Evolutionary conservation across 2,329 filamentous ascomycete genomes (phyloP).

Genomic region (Hypoxylon sp.): DNA sequence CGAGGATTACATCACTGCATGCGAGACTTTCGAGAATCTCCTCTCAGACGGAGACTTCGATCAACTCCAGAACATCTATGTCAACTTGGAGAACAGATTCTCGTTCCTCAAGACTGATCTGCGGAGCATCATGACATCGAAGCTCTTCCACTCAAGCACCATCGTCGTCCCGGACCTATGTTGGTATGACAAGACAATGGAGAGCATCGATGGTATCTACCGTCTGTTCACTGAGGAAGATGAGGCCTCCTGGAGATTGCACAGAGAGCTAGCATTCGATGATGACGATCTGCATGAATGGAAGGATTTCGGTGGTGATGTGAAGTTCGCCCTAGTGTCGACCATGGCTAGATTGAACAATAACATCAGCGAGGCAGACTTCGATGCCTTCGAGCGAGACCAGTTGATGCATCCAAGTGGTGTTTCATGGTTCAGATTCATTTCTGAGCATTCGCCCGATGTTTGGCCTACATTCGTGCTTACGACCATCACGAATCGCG

Average conservation of each 20-base stretch:
- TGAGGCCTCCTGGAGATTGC: not conserved
- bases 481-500: not conserved
- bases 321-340: slow-evolving; percentile 13
- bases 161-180: slow-evolving; percentile 17
- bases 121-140: not conserved
- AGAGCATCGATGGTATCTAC: not conserved
- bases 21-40: slow-evolving; percentile 19
- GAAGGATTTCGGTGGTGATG: slow-evolving; percentile 7
- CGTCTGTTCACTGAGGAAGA: not conserved
- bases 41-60: not conserved
- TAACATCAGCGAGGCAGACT: not conserved
- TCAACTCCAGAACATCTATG: slow-evolving; percentile 12
- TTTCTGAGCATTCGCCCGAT: not conserved
- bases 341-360: not conserved
- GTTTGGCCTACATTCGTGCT: slow-evolving; percentile 19
- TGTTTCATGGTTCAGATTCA: slow-evolving; percentile 19
- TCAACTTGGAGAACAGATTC: slow-evolving; percentile 7
- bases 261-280: not conserved
- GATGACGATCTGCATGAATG: slow-evolving; percentile 3
- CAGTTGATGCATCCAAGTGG: slow-evolving; percentile 26
- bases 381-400: slow-evolving; percentile 9
- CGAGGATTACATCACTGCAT: not conserved
- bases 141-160: slow-evolving; percentile 10
- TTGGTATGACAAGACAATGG: not conserved
- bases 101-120: not conserved